These are phyloP conservation scores for Penicillium digitatum DNA, from an alignment of 2,329 filamentous ascomycete species.

Conservation along the genomic window DNA sequence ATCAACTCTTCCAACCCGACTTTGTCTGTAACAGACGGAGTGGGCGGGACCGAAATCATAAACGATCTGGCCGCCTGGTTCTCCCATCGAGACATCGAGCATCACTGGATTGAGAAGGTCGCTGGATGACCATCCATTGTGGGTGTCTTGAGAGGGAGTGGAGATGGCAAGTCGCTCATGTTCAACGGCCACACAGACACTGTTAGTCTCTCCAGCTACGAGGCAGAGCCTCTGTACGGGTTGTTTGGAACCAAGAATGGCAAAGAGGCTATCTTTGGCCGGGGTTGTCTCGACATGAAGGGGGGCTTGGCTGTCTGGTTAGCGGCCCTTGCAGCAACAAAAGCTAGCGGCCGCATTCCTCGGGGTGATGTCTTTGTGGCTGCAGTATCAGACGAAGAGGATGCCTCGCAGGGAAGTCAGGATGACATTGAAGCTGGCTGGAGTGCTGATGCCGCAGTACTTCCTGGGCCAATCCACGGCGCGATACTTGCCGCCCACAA, in stretches of 20 bases:
- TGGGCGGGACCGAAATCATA: constrained; percentile 48
- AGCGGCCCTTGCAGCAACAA: constrained; percentile 40
- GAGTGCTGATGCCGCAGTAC: constrained; percentile 51
- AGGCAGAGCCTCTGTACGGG: constrained; percentile 46
- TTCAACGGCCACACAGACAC: constrained; percentile 55
- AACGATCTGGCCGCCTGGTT: constrained; percentile 51
- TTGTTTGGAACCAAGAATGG: constrained; percentile 33
- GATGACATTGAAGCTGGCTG: constrained; percentile 51
- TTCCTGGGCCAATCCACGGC: constrained; percentile 48
- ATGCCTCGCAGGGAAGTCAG: constrained; percentile 49
- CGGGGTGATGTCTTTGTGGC: constrained; percentile 52
- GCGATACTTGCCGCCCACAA: constrained; percentile 48
- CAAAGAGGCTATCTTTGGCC: constrained; percentile 40
- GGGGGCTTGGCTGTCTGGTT: constrained; percentile 49
- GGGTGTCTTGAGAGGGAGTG: constrained; percentile 47
- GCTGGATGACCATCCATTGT: constrained; percentile 51
- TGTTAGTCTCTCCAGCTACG: constrained; percentile 49
- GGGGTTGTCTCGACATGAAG: constrained; percentile 53
- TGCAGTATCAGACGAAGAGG: constrained; percentile 55
- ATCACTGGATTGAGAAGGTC: constrained; percentile 48
- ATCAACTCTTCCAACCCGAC: constrained; percentile 52
- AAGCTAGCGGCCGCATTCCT: constrained; percentile 29
- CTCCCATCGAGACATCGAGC: constrained; percentile 50
- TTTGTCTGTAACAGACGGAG: constrained; percentile 41
- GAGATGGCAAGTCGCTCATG: constrained; percentile 49